Conservation (phyloP, 805 yeast genomes). For the Candida anglica region DNA sequence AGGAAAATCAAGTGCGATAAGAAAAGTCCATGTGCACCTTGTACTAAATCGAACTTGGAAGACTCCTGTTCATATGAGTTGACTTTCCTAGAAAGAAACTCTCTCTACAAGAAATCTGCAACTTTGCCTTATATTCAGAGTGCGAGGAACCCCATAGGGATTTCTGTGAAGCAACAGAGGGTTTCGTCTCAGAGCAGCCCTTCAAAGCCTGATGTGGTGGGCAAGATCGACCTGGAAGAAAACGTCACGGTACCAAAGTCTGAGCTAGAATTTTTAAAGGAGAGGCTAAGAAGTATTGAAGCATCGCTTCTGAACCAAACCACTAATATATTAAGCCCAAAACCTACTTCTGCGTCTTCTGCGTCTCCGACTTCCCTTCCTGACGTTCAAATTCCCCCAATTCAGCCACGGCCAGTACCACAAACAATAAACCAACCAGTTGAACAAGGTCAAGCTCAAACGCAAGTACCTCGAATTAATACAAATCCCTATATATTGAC, state of each 20-base stretch:
- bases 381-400: too few species aligned
- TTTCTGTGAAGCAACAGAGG: slow-evolving; percentile 1
- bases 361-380: too few species aligned
- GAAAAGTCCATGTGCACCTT: slow-evolving; percentile 28
- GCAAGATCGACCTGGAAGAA: neutral
- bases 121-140: slow-evolving; percentile 16
- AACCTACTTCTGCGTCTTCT: too few species aligned
- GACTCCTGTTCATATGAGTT: slow-evolving; percentile 13
- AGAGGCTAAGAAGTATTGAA: slow-evolving; percentile 15
- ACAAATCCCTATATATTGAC: too few species aligned
- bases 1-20: slow-evolving; percentile 33
- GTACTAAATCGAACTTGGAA: slow-evolving; percentile 23
- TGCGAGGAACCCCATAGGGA: slow-evolving; percentile 16
- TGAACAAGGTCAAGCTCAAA: too few species aligned
- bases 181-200: neutral
- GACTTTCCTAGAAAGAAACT: slow-evolving; percentile 4
- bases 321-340: too few species aligned
- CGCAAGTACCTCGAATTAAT: too few species aligned
- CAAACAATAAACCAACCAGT: too few species aligned
- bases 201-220: neutral
- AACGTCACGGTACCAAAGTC: slow-evolving; percentile 3
- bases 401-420: too few species aligned
- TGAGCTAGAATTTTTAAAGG: slow-evolving; percentile 15
- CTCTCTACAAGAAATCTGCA: neutral
- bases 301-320: too few species aligned